A percentile compares a stretch with the other conserved stretches of the same genome.
These are phyloP conservation scores for Apiosordaria backusii DNA, from an alignment of 495 filamentous ascomycete species.

Conservation along the genomic window DNA sequence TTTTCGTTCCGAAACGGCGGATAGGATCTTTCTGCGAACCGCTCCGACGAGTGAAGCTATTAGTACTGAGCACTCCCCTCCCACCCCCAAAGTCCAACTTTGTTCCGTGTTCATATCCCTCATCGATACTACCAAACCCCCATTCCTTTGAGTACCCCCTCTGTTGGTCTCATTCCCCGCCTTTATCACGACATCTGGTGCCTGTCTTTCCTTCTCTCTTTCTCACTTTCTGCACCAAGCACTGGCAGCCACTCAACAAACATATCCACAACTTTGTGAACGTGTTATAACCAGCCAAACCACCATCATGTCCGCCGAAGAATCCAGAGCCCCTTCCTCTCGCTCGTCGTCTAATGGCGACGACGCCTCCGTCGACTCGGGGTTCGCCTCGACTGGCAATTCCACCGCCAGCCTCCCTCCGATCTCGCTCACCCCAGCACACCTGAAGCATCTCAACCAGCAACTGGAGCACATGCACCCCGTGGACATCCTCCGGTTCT, in stretches of 20 bases:
- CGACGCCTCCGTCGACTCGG: conserved; percentile 65
- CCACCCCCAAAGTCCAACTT: conserved; percentile 8
- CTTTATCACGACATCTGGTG: conserved; percentile 7
- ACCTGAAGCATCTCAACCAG: conserved; percentile 84
- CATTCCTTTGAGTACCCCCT: not conserved
- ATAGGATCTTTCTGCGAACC: conserved; percentile 17
- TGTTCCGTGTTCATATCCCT: conserved; percentile 16
- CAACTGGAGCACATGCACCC: conserved; percentile 76
- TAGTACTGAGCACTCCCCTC: conserved; percentile 23
- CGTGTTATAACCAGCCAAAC: not conserved
- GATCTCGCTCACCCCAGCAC: conserved; percentile 81
- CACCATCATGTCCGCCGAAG: conserved; percentile 32
- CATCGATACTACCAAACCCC: conserved; percentile 12
- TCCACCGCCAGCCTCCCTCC: conserved; percentile 41
- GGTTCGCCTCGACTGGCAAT: conserved; percentile 75
- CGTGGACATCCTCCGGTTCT: conserved; percentile 85
- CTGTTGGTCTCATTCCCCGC: not conserved
- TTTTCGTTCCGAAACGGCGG: not conserved
- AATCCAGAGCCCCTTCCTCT: conserved; percentile 28
- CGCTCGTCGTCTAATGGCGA: conserved; percentile 36
- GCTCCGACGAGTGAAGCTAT: conserved; percentile 21
- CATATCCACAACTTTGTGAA: not conserved
- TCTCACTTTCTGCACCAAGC: not conserved
- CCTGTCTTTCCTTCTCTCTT: not conserved
- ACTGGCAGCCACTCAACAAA: not conserved